These are phyloP conservation scores for Phytophthora macrochlamydospora DNA, from an alignment of 352 stramenopile species.

Conservation along the genomic window DNA sequence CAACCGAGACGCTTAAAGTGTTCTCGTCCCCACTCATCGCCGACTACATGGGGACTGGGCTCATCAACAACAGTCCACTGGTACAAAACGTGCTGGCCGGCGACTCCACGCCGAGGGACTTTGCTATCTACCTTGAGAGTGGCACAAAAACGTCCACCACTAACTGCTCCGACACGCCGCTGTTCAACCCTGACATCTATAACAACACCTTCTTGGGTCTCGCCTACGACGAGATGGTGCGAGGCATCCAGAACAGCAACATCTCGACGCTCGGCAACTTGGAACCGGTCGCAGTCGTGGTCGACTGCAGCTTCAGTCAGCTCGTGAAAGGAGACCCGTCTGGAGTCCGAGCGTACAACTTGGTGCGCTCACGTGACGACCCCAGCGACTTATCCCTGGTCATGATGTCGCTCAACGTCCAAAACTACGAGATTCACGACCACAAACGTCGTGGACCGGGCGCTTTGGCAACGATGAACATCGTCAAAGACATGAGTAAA, in stretches of 20 bases:
- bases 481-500: constrained; percentile 21
- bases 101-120: constrained; percentile 23
- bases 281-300: constrained; percentile 33
- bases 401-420: constrained; percentile 17
- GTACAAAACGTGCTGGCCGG: constrained; percentile 14
- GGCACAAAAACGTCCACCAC: constrained; percentile 10
- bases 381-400: constrained; percentile 14
- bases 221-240: constrained; percentile 18
- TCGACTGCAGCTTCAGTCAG: constrained; percentile 33
- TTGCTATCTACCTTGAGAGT: constrained; percentile 34
- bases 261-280: constrained; percentile 22
- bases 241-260: constrained; percentile 25
- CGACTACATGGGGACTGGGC: constrained; percentile 19
- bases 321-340: constrained; percentile 9
- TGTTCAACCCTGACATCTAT: constrained; percentile 20
- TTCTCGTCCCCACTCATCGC: constrained; percentile 16
- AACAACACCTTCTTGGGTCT: constrained; percentile 27
- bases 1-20: constrained; percentile 6
- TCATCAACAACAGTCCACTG: constrained; percentile 29
- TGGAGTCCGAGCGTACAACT: constrained; percentile 16
- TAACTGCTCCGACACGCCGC: constrained; percentile 10
- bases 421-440: constrained; percentile 19
- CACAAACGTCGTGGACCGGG: constrained; percentile 15
- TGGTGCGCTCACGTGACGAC: constrained; percentile 12
- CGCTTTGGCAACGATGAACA: constrained; percentile 19